Conservation (phyloP, 495 filamentous ascomycete genomes). For the Staphylotrichum longicolle region DNA sequence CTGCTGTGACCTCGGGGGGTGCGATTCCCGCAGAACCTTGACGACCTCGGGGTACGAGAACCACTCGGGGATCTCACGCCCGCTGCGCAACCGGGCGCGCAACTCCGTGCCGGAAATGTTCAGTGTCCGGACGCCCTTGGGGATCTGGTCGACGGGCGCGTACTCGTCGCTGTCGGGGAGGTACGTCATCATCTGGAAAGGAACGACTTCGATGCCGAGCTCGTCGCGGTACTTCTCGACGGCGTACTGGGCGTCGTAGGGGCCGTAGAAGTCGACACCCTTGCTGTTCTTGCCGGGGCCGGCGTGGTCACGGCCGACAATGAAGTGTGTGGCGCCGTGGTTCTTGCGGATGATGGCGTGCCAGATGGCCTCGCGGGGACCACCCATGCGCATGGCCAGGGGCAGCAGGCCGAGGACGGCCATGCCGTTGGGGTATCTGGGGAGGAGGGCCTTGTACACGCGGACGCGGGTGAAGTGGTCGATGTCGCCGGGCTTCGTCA, state of each 20-base stretch:
- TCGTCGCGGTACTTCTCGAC: conserved; percentile 96
- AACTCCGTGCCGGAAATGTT: conserved; percentile 98
- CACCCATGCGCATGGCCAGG: conserved; percentile 98
- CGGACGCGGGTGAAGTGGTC: conserved; percentile 99
- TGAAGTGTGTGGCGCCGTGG: conserved; percentile 98
- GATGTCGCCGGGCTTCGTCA: conserved; percentile 98
- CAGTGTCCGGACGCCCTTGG: conserved; percentile 77
- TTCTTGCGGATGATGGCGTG: conserved; percentile 99
- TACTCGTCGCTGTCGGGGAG: conserved; percentile 97
- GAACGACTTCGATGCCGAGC: conserved; percentile 96
- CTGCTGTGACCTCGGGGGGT: conserved; percentile 82
- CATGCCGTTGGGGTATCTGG: conserved; percentile 98
- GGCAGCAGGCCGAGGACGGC: conserved; percentile 93
- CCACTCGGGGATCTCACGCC: conserved; percentile 95
- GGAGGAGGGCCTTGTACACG: conserved; percentile 94
- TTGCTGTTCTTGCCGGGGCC: conserved; percentile 96
- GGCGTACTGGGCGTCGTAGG: conserved; percentile 96
- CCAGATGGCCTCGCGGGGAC: conserved; percentile 97
- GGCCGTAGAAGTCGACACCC: conserved; percentile 95
- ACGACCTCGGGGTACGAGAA: conserved; percentile 99
- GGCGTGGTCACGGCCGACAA: conserved; percentile 96
- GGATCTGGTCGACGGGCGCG: conserved; percentile 83
- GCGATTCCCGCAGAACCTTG: conserved; percentile 88
- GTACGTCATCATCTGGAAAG: conserved; percentile 99
- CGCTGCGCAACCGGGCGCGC: conserved; percentile 80